Evolutionary conservation across 2,329 filamentous ascomycete genomes (phyloP).

Genomic region (Ramularia collo-cygni): DNA sequence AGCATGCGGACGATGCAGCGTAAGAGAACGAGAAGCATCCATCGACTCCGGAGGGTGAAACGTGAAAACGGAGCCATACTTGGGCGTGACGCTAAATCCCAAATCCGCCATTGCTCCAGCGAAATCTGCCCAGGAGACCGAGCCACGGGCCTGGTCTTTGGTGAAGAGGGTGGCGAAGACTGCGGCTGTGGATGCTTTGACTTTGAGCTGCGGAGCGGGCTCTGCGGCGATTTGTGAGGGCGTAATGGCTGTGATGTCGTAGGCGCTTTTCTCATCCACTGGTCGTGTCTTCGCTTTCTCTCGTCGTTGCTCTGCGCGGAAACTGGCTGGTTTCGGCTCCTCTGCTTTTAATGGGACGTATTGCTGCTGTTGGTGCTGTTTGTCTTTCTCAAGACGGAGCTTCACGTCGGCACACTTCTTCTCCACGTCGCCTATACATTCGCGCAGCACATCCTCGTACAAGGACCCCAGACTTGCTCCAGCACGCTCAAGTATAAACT

Average conservation of each 20-base stretch:
- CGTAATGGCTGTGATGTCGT: constrained; percentile 9
- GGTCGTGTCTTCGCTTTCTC: constrained; percentile 13
- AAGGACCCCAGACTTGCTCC: constrained; percentile 7
- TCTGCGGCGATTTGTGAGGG: constrained; percentile 1
- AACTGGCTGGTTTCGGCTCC: constrained; percentile 5
- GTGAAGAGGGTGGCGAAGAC: constrained; percentile 12
- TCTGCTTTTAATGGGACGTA: constrained; percentile 6
- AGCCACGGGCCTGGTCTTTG: constrained; percentile 10
- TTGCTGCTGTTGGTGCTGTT: constrained; percentile 7
- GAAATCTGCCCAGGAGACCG: constrained; percentile 12
- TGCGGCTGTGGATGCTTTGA: constrained; percentile 12
- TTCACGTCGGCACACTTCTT: constrained; percentile 8
- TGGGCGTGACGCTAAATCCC: constrained; percentile 14
- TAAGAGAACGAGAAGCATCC: constrained; percentile 4
- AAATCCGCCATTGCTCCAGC: constrained; percentile 13
- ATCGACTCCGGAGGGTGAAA: constrained; percentile 13
- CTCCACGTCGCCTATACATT: constrained; percentile 10
- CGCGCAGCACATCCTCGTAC: constrained; percentile 7
- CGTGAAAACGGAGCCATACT: constrained; percentile 10
- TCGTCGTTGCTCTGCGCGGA: constrained; percentile 8
- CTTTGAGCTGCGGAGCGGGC: constrained; percentile 8
- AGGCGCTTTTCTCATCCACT: constrained; percentile 3
- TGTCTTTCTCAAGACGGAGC: constrained; percentile 6
- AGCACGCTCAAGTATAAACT: constrained; percentile 6
- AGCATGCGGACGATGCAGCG: constrained; percentile 14